A percentile compares a stretch with the other conserved stretches of the same genome.
Conservation (phyloP, 768 basidiomycete species). For the Pulveroboletus frians region DNA sequence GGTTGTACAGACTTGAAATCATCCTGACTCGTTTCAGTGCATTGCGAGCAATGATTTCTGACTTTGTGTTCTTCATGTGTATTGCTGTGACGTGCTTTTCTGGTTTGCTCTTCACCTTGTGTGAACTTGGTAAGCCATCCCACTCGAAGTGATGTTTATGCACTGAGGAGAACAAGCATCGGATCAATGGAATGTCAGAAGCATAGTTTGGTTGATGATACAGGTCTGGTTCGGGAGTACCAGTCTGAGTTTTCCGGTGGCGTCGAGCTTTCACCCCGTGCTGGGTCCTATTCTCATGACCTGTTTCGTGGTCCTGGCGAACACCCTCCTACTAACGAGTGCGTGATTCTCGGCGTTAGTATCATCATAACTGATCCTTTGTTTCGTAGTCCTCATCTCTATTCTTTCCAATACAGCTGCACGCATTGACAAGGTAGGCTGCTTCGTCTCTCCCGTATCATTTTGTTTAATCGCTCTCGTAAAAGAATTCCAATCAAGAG, state of each 20-base stretch:
- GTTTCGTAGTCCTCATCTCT: constrained; percentile 60
- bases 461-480: neutral
- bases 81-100: constrained; percentile 80
- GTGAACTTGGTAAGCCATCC: constrained; percentile 39
- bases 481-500: constrained; percentile 57
- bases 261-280: constrained; percentile 57
- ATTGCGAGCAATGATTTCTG: constrained; percentile 74
- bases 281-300: constrained; percentile 81
- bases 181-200: constrained; percentile 30
- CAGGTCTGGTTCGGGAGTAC: constrained; percentile 86
- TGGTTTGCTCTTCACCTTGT: constrained; percentile 57
- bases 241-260: constrained; percentile 53
- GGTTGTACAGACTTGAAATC: neutral
- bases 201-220: constrained; percentile 79
- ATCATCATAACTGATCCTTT: constrained; percentile 2
- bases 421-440: constrained; percentile 55
- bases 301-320: constrained; percentile 70
- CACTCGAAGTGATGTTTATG: constrained; percentile 14
- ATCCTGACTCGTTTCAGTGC: constrained; percentile 43
- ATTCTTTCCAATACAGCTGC: constrained; percentile 89
- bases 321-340: constrained; percentile 80
- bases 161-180: constrained; percentile 27
- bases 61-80: constrained; percentile 74
- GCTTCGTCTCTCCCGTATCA: neutral
- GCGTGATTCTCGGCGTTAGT: constrained; percentile 22